Base-by-base conservation (phyloP, 306 rosid species). In the Inga leiocalycina region DNA sequence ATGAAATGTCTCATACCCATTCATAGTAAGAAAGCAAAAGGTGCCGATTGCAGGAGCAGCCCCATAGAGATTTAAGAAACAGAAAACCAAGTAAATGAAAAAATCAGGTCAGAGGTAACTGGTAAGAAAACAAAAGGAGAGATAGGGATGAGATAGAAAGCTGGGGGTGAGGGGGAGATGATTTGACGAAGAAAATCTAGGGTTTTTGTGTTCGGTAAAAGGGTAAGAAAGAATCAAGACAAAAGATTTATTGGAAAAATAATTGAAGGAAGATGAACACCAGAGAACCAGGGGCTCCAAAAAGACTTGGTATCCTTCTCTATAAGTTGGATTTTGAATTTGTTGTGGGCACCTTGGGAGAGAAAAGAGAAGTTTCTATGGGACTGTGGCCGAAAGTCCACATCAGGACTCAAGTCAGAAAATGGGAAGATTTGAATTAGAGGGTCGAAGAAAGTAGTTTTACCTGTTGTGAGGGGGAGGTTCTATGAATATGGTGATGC, bases 191-290 rank as follows among this genome's bases (percentile, higher is more conserved):
- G 85, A 64, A 78, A 75, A 81, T 86, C 81, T 91, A 91, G 94
- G 94, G 92, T 88, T 90, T 89, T 82, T 78, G 79, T 78, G 54
- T 86, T 83, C 68, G 85, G 80, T 35, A 32, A 80, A 80, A 86
- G 81, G 71, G 71, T 17, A 65, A 14, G 43, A 32, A 51, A 82
- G 71, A 88, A 85, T 81, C 86, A 84, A 85, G 78, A 85, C 76
- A 83, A 82, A 79, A 81, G 80, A 83, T 77, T 80, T 11, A 27
- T 57, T 72, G 72, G 59, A 17, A 32, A 32, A 32, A 13, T 30
- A 1, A 59, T 22, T 59, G 77, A 51, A 75, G 71, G 70, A 52
- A 84, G 51, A 79, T 75, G 66, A 72, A 77, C 71, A 62, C 32
- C 5, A 77, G 64, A 80, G 71, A 77, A 57, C 75, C 61, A 51